Conservation (phyloP, 768 basidiomycete genomes). For the Tulasnella calospora region DNA sequence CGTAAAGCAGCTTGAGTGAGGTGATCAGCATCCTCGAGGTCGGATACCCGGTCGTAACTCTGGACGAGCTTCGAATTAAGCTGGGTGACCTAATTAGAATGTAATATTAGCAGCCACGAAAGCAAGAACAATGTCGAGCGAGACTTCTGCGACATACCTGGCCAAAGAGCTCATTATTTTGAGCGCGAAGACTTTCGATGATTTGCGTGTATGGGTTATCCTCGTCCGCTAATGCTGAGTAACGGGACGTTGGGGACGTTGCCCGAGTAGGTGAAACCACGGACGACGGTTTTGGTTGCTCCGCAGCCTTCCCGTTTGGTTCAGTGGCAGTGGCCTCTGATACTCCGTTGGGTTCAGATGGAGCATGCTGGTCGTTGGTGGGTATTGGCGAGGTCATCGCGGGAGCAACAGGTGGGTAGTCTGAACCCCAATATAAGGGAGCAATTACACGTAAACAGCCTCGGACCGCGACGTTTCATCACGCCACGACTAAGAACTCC, state of each 20-base stretch:
- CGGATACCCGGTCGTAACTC: slow-evolving; percentile 86
- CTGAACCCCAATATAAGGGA: not conserved
- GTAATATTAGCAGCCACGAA: not conserved
- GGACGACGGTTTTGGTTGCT: not conserved
- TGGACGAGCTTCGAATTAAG: slow-evolving; percentile 90
- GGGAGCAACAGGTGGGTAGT: not conserved
- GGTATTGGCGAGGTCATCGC: slow-evolving; percentile 5
- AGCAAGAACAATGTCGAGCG: not conserved
- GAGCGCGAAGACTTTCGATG: slow-evolving; percentile 70
- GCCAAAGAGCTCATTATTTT: slow-evolving; percentile 80
- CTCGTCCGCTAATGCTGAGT: slow-evolving; percentile 19
- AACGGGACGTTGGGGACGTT: not conserved
- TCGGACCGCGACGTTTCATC: not conserved
- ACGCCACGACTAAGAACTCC: not conserved
- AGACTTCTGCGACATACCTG: slow-evolving; percentile 46
- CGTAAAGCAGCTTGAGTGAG: slow-evolving; percentile 56
- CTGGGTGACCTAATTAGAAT: slow-evolving; percentile 48
- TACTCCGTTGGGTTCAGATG: not conserved
- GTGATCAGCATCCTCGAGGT: slow-evolving; percentile 87
- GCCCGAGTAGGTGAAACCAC: not conserved
- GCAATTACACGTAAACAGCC: not conserved
- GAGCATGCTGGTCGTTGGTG: not conserved
- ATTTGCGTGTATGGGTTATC: slow-evolving; percentile 76
- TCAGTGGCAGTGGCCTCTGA: not conserved
- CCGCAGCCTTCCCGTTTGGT: not conserved